These are phyloP conservation scores for Lasiodiplodia sp. DNA, from an alignment of 2,329 filamentous ascomycete species.

Conservation along the genomic window DNA sequence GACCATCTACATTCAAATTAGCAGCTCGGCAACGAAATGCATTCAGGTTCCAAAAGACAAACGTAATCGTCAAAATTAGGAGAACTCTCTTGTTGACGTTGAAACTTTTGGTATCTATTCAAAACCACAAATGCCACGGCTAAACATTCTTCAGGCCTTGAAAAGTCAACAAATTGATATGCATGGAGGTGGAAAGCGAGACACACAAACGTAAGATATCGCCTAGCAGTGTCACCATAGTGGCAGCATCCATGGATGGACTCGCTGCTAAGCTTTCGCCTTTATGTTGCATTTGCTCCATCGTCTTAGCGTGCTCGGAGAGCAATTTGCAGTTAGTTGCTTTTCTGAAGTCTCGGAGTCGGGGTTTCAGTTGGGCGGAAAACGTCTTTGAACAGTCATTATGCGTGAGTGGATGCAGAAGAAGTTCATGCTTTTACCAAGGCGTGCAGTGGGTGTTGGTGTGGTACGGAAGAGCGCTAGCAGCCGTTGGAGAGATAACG, in stretches of 20 bases:
- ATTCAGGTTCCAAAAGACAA: neutral
- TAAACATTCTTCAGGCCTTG: constrained; percentile 40
- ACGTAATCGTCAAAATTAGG: neutral
- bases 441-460: neutral
- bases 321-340: neutral
- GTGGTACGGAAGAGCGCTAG: neutral
- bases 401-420: neutral
- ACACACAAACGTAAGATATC: constrained; percentile 41
- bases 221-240: constrained; percentile 40
- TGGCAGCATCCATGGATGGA: constrained; percentile 6
- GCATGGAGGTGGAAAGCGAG: neutral
- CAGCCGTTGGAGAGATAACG: neutral
- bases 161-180: neutral
- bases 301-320: neutral
- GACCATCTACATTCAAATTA: constrained; percentile 10
- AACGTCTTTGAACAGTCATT: neutral
- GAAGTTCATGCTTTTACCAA: neutral
- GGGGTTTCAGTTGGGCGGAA: neutral
- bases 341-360: neutral
- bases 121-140: constrained; percentile 45
- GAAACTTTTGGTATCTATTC: constrained; percentile 42
- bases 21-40: neutral
- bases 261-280: neutral
- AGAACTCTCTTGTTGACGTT: neutral
- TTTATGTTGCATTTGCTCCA: neutral